Conservation (phyloP, 2,329 filamentous ascomycete genomes). For the Fusarium abutilonis region DNA sequence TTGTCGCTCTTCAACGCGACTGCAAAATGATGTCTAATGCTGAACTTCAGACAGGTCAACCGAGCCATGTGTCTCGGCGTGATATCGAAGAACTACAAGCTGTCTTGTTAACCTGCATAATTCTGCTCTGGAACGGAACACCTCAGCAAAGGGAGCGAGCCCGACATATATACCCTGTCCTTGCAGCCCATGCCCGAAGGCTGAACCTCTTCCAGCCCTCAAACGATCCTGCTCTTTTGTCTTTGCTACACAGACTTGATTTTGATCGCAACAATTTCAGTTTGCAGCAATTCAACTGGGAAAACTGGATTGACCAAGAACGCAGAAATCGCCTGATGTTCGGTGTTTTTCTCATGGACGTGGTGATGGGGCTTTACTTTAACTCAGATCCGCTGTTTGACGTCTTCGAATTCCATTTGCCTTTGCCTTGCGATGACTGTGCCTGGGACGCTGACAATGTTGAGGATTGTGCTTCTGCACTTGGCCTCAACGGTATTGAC, state of each 20-base stretch:
- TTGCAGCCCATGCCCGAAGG: conserved; percentile 67
- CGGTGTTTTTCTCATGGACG: conserved; percentile 71
- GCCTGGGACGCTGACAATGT: conserved; percentile 74
- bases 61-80: conserved; percentile 46
- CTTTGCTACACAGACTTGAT: conserved; percentile 68
- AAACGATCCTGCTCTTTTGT: conserved; percentile 60
- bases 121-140: conserved; percentile 77
- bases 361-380: conserved; percentile 75
- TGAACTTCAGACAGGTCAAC: conserved; percentile 31
- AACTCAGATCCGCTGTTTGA: conserved; percentile 73
- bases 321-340: conserved; percentile 72
- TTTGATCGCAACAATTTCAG: conserved; percentile 59
- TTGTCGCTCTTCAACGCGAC: conserved; percentile 66
- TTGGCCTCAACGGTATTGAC: conserved; percentile 69
- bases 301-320: conserved; percentile 75
- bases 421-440: conserved; percentile 77
- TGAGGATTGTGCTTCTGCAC: conserved; percentile 69
- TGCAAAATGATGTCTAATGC: conserved; percentile 56
- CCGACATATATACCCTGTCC: conserved; percentile 65
- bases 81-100: conserved; percentile 75
- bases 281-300: conserved; percentile 70
- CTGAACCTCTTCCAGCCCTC: conserved; percentile 66
- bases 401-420: conserved; percentile 69
- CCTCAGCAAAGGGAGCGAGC: conserved; percentile 70
- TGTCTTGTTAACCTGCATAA: conserved; percentile 67